These are phyloP conservation scores for Wallemia hederae DNA, from an alignment of 1,284 basidiomycete genomes.

Conservation along the genomic window DNA sequence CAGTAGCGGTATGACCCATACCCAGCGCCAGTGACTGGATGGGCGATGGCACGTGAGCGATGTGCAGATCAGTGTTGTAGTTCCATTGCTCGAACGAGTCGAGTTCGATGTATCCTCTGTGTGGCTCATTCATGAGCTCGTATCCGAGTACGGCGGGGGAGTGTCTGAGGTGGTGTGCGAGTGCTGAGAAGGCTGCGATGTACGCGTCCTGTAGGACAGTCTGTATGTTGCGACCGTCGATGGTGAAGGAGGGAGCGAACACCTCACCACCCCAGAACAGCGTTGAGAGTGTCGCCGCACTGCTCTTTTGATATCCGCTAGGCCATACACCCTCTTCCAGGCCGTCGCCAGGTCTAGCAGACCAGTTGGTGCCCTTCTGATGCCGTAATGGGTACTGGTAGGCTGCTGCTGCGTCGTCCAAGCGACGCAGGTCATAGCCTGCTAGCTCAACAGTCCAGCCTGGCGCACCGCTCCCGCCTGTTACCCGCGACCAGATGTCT, in stretches of 20 bases:
- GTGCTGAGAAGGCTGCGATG: conserved; percentile 15
- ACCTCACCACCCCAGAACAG: conserved; percentile 17
- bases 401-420: conserved; percentile 11
- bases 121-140: conserved; percentile 21
- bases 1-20: conserved; percentile 7
- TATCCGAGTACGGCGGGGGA: conserved; percentile 16
- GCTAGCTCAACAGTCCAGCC: conserved; percentile 12
- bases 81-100: conserved; percentile 17
- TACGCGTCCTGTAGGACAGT: conserved; percentile 16
- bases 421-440: conserved; percentile 6
- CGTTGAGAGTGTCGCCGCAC: conserved; percentile 18
- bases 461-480: conserved; percentile 19
- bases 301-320: conserved; percentile 11
- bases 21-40: conserved; percentile 14
- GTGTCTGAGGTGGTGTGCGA: conserved; percentile 12
- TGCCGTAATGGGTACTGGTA: conserved; percentile 8
- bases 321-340: conserved; percentile 3
- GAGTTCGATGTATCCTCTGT: conserved; percentile 17
- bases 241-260: conserved; percentile 11
- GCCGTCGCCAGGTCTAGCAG: conserved; percentile 5
- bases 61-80: conserved; percentile 18
- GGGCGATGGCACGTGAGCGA: conserved; percentile 15
- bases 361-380: conserved; percentile 9
- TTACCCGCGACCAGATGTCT: conserved; percentile 19
- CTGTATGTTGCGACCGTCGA: conserved; percentile 12